Base-by-base conservation (phyloP, 441 rosid genomes). In the Aquilaria agallochum region DNA sequence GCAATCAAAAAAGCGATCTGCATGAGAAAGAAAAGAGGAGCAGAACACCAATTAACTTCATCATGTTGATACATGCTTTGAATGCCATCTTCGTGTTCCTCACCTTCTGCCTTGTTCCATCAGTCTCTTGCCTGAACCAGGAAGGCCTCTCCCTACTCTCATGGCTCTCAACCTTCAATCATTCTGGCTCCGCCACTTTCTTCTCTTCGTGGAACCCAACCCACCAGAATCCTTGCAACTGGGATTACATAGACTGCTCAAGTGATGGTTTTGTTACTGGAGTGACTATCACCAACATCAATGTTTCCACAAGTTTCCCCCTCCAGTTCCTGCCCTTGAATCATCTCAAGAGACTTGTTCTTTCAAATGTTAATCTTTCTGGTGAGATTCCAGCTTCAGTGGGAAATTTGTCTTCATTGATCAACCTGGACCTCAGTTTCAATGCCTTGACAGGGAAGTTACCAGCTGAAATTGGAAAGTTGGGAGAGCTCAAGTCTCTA, bases 121-220 rank as follows among this genome's bases (percentile, higher is more conserved):
- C 80, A 58, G 66, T 71, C 54, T 75, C 78, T 60, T 79, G 84
- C 20, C 62, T 85, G 78, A 88, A 85, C 69, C 84, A 80, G 56
- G 95, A 88, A 83, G 95, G 91, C 31, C 77, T 62, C 42, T 76
- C 85, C 48, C 80, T 88, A 2, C 88, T 83, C 63, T 85, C 95
- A 68, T 85, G 95, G 91, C 84, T 88, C 65, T 74, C 90, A 46
- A 73, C 83, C 31, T 83, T 83, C 72, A 73, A 80, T 62, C 76
- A 86, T 55, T 76, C 87, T 13, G 59, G 76, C 14, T 74, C 88
- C 2, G 50, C 88, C 15, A 32, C 78, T 58, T 74, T 77, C 62
- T 85, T 85, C 84, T 71, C 91, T 60, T 81, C 91, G 20, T 88
- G 95, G 95, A 74, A 88, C 68, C 76, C 74, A 42, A 45, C 52